phyloP scores from a whole-genome alignment of 148 eudicot genomes.

The Talinum fruticosum region DNA sequence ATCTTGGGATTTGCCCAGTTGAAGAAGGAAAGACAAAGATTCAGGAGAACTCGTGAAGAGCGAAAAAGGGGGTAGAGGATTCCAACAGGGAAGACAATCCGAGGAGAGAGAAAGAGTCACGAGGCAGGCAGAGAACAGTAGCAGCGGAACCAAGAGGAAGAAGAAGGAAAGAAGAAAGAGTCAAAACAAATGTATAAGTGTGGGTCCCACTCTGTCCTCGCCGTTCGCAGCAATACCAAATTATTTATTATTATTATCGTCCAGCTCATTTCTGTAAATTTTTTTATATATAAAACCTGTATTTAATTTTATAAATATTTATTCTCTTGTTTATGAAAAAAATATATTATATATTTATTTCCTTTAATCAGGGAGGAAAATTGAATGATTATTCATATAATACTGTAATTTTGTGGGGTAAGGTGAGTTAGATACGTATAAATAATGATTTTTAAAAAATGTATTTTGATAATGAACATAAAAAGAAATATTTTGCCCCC shows the following conservation, averaged over 20 bases:
- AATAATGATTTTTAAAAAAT: not conserved
- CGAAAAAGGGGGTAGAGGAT: not conserved
- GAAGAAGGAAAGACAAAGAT: not conserved
- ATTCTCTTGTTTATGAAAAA: too few species aligned
- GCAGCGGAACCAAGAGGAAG: constrained; percentile 11
- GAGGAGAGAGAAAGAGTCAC: not conserved
- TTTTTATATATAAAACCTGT: too few species aligned
- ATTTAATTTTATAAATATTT: too few species aligned
- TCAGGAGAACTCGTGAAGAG: not conserved
- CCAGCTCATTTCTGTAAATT: not conserved
- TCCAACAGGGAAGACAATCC: not conserved
- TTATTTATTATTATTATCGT: not conserved
- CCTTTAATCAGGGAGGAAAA: not conserved
- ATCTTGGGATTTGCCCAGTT: not conserved
- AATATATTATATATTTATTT: too few species aligned
- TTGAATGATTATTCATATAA: not conserved
- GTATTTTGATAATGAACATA: not conserved
- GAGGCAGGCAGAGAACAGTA: not conserved
- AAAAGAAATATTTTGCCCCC: too few species aligned
- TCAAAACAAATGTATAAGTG: too few species aligned
- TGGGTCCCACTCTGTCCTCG: constrained; percentile 1
- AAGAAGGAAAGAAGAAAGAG: not conserved
- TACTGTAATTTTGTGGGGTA: not conserved
- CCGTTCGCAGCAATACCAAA: not conserved
- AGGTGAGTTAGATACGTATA: not conserved